Conservation (phyloP, 257 asterid genomes). For the Fraxinus cuspidata region DNA sequence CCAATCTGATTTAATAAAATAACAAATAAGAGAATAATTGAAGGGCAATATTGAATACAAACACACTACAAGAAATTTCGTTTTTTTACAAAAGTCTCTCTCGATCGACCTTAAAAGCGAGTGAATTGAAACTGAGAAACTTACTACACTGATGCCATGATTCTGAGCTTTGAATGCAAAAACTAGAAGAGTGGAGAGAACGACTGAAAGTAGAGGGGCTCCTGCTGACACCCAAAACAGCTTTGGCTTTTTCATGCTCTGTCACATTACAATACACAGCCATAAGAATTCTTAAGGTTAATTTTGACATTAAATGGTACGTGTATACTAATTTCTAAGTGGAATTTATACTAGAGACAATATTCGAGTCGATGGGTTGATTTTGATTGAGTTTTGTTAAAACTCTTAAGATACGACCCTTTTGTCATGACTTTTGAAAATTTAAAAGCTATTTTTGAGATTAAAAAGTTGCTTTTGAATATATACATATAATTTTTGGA, state of each 20-base stretch:
- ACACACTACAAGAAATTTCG: neutral
- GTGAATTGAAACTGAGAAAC: conserved; percentile 14
- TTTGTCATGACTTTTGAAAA: no score
- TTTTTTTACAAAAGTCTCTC: neutral
- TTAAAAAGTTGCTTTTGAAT: no score
- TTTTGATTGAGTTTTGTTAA: neutral
- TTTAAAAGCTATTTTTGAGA: no score
- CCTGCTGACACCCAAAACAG: conserved; percentile 96
- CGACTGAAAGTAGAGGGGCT: conserved; percentile 76
- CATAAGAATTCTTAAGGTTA: neutral
- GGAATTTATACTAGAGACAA: neutral
- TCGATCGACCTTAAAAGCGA: neutral
- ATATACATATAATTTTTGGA: no score
- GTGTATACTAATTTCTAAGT: neutral
- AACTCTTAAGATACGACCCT: no score
- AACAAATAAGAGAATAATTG: neutral
- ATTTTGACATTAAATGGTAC: neutral
- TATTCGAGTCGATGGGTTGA: neutral
- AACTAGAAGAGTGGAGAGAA: conserved; percentile 67
- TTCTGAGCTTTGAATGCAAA: conserved; percentile 69
- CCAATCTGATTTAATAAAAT: conserved; percentile 56
- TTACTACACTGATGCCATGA: conserved; percentile 80
- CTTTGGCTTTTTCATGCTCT: conserved; percentile 80
- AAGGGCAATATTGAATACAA: neutral
- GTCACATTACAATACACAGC: conserved; percentile 15